phyloP scores from a whole-genome alignment of 495 filamentous ascomycete genomes.

The Trichoderma virens region DNA sequence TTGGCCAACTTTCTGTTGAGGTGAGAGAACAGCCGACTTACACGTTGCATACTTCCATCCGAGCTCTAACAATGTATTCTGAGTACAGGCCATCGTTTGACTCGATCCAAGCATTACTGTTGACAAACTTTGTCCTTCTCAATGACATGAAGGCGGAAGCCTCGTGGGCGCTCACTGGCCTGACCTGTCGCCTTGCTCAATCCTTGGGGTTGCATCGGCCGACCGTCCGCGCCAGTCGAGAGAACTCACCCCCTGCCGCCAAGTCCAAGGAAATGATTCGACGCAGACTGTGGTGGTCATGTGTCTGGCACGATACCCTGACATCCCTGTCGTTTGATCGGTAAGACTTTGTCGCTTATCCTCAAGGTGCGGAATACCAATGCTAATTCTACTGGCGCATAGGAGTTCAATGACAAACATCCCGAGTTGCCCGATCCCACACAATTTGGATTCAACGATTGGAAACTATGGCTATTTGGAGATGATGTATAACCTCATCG shows the following conservation, averaged over 20 bases:
- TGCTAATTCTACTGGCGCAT: neutral
- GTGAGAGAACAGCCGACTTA: slow-evolving; percentile 17
- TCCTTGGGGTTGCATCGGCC: slow-evolving; percentile 44
- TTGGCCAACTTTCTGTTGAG: slow-evolving; percentile 45
- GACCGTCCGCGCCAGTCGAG: slow-evolving; percentile 29
- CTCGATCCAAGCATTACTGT: slow-evolving; percentile 48
- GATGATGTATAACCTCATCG: slow-evolving; percentile 46
- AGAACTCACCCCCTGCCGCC: slow-evolving; percentile 23
- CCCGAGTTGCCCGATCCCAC: slow-evolving; percentile 38
- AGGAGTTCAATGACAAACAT: slow-evolving; percentile 45
- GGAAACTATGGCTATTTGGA: slow-evolving; percentile 46
- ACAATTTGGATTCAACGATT: slow-evolving; percentile 32
- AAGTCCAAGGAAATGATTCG: slow-evolving; percentile 36
- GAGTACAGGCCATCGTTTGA: slow-evolving; percentile 42
- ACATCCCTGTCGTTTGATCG: slow-evolving; percentile 50
- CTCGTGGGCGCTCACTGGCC: slow-evolving; percentile 48
- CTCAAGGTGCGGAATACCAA: neutral
- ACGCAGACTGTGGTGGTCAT: slow-evolving; percentile 47
- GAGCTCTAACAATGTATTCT: slow-evolving; percentile 10
- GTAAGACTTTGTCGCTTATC: slow-evolving; percentile 15
- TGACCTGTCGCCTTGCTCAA: slow-evolving; percentile 48
- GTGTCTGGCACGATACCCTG: slow-evolving; percentile 49
- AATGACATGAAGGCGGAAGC: slow-evolving; percentile 56
- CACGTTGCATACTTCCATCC: neutral
- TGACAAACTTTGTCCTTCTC: slow-evolving; percentile 46